Base-by-base conservation (phyloP, 192 early-diverging fungal genomes). In the Pilaira anomala region DNA sequence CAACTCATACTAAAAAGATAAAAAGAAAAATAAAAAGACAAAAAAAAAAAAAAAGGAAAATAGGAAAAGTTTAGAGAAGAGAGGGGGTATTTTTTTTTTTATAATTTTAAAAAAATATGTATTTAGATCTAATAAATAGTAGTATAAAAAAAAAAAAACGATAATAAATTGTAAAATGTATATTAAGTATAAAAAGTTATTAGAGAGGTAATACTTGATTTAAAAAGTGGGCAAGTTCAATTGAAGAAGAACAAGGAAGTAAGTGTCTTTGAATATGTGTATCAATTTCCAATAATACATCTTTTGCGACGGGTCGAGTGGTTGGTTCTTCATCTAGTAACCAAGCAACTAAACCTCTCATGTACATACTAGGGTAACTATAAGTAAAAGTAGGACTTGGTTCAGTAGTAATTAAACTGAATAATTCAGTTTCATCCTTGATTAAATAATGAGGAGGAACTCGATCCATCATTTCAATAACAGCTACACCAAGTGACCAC, bases 401-500 rank as follows among this genome's bases (percentile, higher is more conserved):
- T 33, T 76, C 74, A 29, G 65, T 62, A 4, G 63, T 51, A 21
- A 76, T 63, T 7, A 49, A 64, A 55, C 60, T 60, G 58, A 76
- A 76, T 24, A 76, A 29, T 48, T 76, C 74, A 48, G 54, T 36
- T 58, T 76, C 74, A 39, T 76, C 69, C 44, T 71, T 70, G 48
- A 76, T 64, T 7, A 71, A 58, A 64, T 74, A 79, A 49, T 76
- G 76, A 41, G 78, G 78, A n/a, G 78, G 78, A 22, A 66, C 68
- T 13, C 78, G 51, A 40, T 79, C 78, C 69, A 79, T 67, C 74
- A 79, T 72, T 65, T 79, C 78, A 26, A 79, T 74, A 12, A 76
- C 62, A 24, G 72, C 71, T 24, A 81, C 74, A 52, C 77, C 79
- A 18, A 81, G 62, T 18, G 79, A 81, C 79, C 79, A 81, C 67